A percentile compares a stretch with the other conserved stretches of the same genome.
These are phyloP conservation scores for Nepenthes alata DNA, from an alignment of 179 eudicot genomes.

Conservation along the genomic window DNA sequence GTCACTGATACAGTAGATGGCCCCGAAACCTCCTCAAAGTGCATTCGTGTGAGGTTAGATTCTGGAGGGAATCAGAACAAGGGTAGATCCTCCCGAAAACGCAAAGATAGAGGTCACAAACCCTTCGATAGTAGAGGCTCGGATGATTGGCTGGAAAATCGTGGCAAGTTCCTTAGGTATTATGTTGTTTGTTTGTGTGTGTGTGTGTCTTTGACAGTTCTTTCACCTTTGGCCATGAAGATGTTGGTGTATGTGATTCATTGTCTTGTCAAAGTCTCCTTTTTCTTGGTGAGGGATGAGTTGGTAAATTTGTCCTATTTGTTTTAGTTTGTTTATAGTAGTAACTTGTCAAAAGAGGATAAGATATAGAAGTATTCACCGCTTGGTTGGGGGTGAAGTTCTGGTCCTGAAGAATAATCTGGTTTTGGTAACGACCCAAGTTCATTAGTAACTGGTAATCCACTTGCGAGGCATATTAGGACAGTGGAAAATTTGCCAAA, in stretches of 20 bases:
- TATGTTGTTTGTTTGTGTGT: not conserved
- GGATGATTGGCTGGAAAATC: slow-evolving; percentile 74
- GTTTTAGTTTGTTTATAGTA: too few relatives aligned
- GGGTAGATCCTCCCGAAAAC: slow-evolving; percentile 44
- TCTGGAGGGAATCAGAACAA: slow-evolving; percentile 36
- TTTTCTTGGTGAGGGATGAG: too few relatives aligned
- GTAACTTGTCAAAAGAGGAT: too few relatives aligned
- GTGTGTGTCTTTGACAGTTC: not conserved
- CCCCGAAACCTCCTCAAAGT: slow-evolving; percentile 57
- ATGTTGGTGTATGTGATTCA: not conserved
- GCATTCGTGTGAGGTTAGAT: slow-evolving; percentile 80
- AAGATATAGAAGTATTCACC: too few relatives aligned
- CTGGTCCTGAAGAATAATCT: too few relatives aligned
- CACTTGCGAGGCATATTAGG: too few relatives aligned
- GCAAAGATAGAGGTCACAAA: slow-evolving; percentile 64
- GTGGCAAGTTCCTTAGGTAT: slow-evolving; percentile 87
- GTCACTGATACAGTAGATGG: slow-evolving; percentile 96
- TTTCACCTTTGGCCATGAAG: not conserved
- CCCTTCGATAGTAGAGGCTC: slow-evolving; percentile 83
- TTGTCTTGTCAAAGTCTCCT: too few relatives aligned
- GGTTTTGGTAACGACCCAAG: too few relatives aligned
- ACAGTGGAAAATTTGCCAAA: too few relatives aligned
- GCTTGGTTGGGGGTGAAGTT: too few relatives aligned
- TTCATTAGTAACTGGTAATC: too few relatives aligned
- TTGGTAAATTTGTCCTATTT: too few relatives aligned